Base-by-base conservation (phyloP, 2,329 filamentous ascomycete species). In the Clarireedia homoeocarpa region DNA sequence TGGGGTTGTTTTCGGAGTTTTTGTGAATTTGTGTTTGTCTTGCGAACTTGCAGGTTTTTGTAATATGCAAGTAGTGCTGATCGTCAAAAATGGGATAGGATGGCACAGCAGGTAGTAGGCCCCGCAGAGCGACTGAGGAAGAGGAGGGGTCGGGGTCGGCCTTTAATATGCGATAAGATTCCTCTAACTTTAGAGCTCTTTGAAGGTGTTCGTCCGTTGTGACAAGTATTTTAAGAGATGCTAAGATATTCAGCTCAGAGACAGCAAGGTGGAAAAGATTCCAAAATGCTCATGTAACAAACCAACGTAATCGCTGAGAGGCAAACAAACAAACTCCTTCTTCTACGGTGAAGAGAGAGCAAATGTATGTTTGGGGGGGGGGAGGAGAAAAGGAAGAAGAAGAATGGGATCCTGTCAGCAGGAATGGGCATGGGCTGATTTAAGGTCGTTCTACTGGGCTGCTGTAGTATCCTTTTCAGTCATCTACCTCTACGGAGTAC, bases 391-490 rank as follows among this genome's bases (percentile, higher is more conserved):
- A 34, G 54, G 36, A 46, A 44, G 34, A 49, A 44, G 34, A 49
- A 15, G 24, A 30, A 45, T 51, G 51, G 58, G 53, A 54, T 55
- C 55, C 56, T 58, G 62, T 65, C 62, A 66, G 64, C 64, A 63
- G 63, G 61, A 64, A 58, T 57, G 61, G 63, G 60, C 53, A 61
- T 61, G 61, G 62, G 61, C 59, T 59, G 58, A 58, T 61, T 65
- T 63, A 57, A 66, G 53, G 47, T 53, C 10, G 3, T 50, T 24
- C 26, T 50, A 55, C 17, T 55, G 30, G 42, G n/a, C 26, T 50
- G 45, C 17, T 55, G 20, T 27, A 47, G 23, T 51, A 17, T 7
- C 20, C 27, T 17, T 44, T 27, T 6, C 23, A 44, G 40, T 42
- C 20, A 42, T 52, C 17, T 24, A n/a, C 14, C 26, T 24, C 36